phyloP scores from a whole-genome alignment of 2,329 filamentous ascomycete species.

The Xylariaceae sp. region DNA sequence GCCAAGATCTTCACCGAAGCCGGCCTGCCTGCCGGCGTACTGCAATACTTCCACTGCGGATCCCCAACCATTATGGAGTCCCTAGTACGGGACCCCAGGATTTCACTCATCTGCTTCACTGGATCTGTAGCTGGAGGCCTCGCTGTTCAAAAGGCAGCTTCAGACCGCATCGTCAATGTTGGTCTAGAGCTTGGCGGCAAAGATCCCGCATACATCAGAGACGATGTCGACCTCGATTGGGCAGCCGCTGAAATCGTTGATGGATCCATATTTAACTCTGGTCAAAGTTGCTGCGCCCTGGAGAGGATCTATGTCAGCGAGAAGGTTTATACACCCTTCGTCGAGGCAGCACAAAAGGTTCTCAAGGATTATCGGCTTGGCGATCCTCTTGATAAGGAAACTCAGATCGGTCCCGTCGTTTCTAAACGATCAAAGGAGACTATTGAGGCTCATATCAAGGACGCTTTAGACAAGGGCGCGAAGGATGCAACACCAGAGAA shows the following conservation, averaged over 20 bases:
- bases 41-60: constrained; percentile 90
- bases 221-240: constrained; percentile 85
- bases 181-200: constrained; percentile 92
- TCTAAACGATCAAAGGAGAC: constrained; percentile 73
- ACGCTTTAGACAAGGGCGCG: constrained; percentile 79
- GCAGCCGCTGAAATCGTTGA: constrained; percentile 93
- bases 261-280: constrained; percentile 94
- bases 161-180: constrained; percentile 79
- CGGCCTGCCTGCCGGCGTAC: constrained; percentile 75
- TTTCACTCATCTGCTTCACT: constrained; percentile 86
- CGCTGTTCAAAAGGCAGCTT: constrained; percentile 78
- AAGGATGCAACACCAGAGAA: constrained; percentile 82
- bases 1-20: constrained; percentile 72
- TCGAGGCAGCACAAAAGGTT: constrained; percentile 74
- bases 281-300: constrained; percentile 94
- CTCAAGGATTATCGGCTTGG: constrained; percentile 79
- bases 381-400: constrained; percentile 75
- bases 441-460: constrained; percentile 74
- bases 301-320: constrained; percentile 90
- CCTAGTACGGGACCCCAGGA: constrained; percentile 70
- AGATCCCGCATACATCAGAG: constrained; percentile 84
- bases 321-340: constrained; percentile 77
- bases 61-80: constrained; percentile 72
- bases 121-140: constrained; percentile 86
- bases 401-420: constrained; percentile 84